Conservation (phyloP, 148 eudicot species). For the Linanthus parryae region DNA sequence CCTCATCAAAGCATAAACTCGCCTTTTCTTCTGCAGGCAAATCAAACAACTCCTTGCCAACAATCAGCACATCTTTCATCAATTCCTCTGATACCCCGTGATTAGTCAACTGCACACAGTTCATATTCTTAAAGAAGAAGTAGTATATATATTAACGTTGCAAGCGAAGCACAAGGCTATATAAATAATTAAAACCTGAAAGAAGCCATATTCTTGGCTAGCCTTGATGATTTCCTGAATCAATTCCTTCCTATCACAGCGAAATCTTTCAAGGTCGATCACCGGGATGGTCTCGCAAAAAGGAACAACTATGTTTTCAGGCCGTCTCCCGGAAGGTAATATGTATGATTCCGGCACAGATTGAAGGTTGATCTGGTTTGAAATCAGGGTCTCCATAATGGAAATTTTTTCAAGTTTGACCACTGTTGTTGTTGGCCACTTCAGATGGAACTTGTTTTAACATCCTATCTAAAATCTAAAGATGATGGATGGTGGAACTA, state of each 20-base stretch:
- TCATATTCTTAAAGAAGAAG: too few species aligned
- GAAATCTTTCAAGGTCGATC: not conserved
- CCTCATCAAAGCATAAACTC: too few species aligned
- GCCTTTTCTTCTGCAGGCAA: not conserved
- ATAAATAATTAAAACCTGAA: too few species aligned
- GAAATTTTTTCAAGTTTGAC: too few species aligned
- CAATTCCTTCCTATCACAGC: not conserved
- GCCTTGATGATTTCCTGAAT: not conserved
- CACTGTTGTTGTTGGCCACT: too few species aligned
- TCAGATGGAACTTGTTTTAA: too few species aligned
- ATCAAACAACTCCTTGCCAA: not conserved
- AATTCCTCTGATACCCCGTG: not conserved
- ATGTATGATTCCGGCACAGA: not conserved
- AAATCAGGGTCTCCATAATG: not conserved
- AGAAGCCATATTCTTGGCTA: not conserved
- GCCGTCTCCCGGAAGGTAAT: not conserved
- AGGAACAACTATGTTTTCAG: not conserved
- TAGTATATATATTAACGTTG: too few species aligned
- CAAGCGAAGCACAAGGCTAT: too few species aligned
- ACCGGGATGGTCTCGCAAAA: not conserved
- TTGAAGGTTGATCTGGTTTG: not conserved
- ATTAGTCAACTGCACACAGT: not conserved
- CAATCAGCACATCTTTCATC: not conserved
- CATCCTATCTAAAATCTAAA: too few species aligned
- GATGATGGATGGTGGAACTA: too few species aligned